Base-by-base conservation (phyloP, 2,329 filamentous ascomycete genomes). In the Pyrenophora graminea region DNA sequence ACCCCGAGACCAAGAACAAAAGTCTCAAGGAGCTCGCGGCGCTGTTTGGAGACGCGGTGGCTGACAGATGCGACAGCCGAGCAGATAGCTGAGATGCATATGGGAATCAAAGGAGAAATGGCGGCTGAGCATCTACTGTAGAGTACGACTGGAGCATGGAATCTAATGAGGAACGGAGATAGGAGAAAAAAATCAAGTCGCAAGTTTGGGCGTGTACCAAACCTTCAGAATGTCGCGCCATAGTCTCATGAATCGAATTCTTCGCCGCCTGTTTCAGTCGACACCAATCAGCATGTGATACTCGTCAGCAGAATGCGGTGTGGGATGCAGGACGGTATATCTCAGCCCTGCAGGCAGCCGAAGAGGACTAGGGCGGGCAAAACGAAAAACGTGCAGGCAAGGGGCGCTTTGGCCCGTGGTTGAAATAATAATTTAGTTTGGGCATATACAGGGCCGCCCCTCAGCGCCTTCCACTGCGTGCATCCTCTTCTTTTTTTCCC, bases 11-110 rank as follows among this genome's bases (percentile, higher is more conserved):
- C 9, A 80, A 79, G 21, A 78, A 76, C 45, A 76, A 51, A 33
- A 67, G 64, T 23, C 49, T 88, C 25, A 85, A 88, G 68, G 85
- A 88, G 68, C 85, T 88, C 69, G 85, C 88, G 64, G 76, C 81
- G 47, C 83, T 88, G 57, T 85, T 86, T 51, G 62, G 61, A 7
- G 56, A 65, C 23, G 45, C 52, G 2, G 56, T 62, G 8, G 52
- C 39, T 64, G 10, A 63, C 55, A 7, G 56, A 57, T 49, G 63
- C 58, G 4, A 62, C 54, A 1, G 57, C 66, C 9, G 7, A 15
- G 45, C 34, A 21, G 30, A 9, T 5, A 25, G 30, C 3, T 44
- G 21, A 57, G 39, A 53, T 58, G 53, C 61, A 64, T 48, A 38
- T 45, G 42, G 49, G 53, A 12, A 63, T 59, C 42, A 55, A 59